Percentiles rank a stretch among this genome's conserved stretches.
phyloP scores from a whole-genome alignment of 1,284 basidiomycete genomes.

The Malassezia pachydermatis region DNA sequence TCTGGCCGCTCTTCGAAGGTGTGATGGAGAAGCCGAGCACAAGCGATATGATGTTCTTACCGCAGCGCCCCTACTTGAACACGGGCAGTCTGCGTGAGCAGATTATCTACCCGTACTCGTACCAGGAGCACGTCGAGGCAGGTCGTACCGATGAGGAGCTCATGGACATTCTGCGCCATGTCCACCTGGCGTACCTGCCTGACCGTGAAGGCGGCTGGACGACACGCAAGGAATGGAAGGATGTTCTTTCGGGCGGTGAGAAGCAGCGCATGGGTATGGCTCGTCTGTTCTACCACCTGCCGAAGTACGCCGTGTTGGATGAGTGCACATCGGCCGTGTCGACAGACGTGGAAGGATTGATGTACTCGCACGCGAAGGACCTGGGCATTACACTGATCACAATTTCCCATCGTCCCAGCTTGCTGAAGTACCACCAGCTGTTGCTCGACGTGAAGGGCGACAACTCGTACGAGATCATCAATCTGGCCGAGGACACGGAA shows the following conservation, averaged over 20 bases:
- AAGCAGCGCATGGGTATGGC: constrained; percentile 59
- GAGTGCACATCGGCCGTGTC: constrained; percentile 95
- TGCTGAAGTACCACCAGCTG: constrained; percentile 62
- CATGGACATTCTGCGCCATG: constrained; percentile 63
- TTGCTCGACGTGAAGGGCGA: constrained; percentile 63
- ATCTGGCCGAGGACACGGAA: constrained; percentile 61
- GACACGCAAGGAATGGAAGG: constrained; percentile 84
- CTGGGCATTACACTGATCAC: constrained; percentile 80
- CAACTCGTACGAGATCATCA: constrained; percentile 59
- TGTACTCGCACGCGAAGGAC: constrained; percentile 91
- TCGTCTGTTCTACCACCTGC: constrained; percentile 71
- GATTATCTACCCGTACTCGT: constrained; percentile 51
- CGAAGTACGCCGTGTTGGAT: constrained; percentile 55
- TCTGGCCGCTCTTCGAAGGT: constrained; percentile 61
- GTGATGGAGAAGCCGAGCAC: constrained; percentile 35
- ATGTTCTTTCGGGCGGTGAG: constrained; percentile 68
- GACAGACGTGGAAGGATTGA: constrained; percentile 84
- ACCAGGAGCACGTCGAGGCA: constrained; percentile 35
- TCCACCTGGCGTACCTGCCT: constrained; percentile 75
- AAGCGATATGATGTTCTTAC: constrained; percentile 69
- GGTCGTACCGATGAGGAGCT: constrained; percentile 62
- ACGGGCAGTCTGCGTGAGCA: constrained; percentile 78
- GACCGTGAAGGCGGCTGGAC: constrained; percentile 66
- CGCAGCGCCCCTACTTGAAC: constrained; percentile 83
- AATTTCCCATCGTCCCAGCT: constrained; percentile 58